Percentiles rank a stretch among this genome's conserved stretches.
Conservation (phyloP, 2,329 filamentous ascomycete genomes). For the Ophidiomyces ophidiicola region DNA sequence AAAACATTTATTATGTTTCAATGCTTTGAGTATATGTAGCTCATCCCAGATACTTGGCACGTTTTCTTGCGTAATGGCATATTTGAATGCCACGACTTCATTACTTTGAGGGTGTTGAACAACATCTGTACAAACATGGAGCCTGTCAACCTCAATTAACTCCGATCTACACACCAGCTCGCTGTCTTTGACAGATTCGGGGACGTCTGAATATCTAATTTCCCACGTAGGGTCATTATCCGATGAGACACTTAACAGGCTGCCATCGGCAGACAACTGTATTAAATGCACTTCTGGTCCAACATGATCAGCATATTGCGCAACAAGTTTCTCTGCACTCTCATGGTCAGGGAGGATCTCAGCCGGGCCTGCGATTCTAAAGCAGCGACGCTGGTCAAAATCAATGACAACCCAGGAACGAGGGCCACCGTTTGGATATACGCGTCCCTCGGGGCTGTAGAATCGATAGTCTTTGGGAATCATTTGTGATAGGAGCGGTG, state of each 20-base stretch:
- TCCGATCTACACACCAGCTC: conserved; percentile 7
- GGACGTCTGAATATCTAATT: conserved; percentile 6
- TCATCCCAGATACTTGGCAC: conserved; percentile 8
- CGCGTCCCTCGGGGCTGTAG: not conserved
- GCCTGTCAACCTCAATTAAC: conserved; percentile 11
- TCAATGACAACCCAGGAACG: conserved; percentile 9
- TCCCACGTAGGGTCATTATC: conserved; percentile 8
- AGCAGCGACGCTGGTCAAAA: conserved; percentile 11
- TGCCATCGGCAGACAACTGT: not conserved
- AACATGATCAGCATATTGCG: conserved; percentile 7
- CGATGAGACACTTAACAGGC: conserved; percentile 3
- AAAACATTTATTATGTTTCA: conserved; percentile 2
- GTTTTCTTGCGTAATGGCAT: not conserved
- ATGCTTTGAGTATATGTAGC: conserved; percentile 9
- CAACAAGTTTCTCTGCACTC: not conserved
- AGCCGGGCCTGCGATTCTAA: conserved; percentile 5
- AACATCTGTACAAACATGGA: conserved; percentile 5
- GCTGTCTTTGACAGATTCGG: not conserved
- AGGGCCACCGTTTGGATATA: not conserved
- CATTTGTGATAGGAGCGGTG: too few relatives aligned
- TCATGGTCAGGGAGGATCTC: conserved; percentile 5
- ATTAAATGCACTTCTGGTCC: conserved; percentile 4
- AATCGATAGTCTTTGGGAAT: conserved; percentile 8
- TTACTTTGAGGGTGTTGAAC: conserved; percentile 9
- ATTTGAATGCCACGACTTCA: conserved; percentile 12